Conservation (phyloP, 305 asterid genomes). For the Solanum hybrid region DNA sequence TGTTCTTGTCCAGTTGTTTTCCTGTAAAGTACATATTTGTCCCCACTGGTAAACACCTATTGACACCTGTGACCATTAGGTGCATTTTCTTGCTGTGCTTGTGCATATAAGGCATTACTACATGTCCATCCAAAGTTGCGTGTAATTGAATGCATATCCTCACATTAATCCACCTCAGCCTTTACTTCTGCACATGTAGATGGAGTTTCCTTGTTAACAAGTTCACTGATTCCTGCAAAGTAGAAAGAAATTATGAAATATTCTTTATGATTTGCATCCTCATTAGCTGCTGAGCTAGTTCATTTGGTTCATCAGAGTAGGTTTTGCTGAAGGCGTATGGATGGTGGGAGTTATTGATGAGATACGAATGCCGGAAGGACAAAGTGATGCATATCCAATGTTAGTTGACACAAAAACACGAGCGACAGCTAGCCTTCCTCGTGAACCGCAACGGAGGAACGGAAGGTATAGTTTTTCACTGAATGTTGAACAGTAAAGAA, state of each 20-base stretch:
- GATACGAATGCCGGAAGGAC: constrained; percentile 51
- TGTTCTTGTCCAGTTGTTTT: neutral
- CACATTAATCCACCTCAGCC: neutral
- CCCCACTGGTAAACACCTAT: neutral
- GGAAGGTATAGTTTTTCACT: constrained; percentile 48
- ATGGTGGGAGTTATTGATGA: constrained; percentile 87
- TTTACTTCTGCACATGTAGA: neutral
- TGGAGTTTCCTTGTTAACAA: neutral
- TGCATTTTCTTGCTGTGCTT: neutral
- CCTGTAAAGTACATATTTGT: neutral
- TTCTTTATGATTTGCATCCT: neutral
- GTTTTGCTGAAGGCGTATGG: constrained; percentile 78
- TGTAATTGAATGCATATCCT: neutral
- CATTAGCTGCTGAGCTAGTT: constrained; percentile 15
- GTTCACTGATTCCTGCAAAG: neutral
- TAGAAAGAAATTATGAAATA: neutral
- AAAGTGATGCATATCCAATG: constrained; percentile 35
- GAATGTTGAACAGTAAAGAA: neutral
- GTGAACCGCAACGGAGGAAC: constrained; percentile 75
- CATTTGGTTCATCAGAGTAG: constrained; percentile 45
- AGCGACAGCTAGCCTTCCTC: constrained; percentile 48
- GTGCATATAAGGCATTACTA: neutral
- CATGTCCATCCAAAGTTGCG: neutral
- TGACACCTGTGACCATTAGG: neutral
- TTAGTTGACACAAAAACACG: constrained; percentile 91